Conservation (phyloP, 2,329 filamentous ascomycete species). For the Aspergillus aculeatus region DNA sequence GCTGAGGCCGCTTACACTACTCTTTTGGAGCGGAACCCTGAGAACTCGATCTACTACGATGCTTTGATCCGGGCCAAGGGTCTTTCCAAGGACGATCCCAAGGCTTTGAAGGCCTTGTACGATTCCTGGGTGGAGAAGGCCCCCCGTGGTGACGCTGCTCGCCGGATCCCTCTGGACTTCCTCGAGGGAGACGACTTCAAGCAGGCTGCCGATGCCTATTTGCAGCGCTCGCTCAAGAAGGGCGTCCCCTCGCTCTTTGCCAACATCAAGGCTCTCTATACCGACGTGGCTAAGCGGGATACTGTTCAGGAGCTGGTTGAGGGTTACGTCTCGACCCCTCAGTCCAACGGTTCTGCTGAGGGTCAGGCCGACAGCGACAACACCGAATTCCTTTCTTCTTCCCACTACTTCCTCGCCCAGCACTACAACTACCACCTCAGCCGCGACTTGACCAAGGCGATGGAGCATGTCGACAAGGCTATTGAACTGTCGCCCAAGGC, state of each 20-base stretch:
- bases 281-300: conserved; percentile 73
- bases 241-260: conserved; percentile 95
- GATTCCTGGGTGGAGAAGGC: conserved; percentile 77
- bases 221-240: conserved; percentile 82
- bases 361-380: conserved; percentile 52
- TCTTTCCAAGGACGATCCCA: conserved; percentile 60
- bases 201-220: conserved; percentile 72
- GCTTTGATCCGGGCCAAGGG: conserved; percentile 69
- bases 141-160: conserved; percentile 79
- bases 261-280: conserved; percentile 92
- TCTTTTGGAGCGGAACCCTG: conserved; percentile 81
- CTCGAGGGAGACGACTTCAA: conserved; percentile 78
- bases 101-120: conserved; percentile 71
- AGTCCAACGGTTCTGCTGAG: conserved; percentile 51
- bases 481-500: conserved; percentile 75
- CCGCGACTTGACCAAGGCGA: conserved; percentile 77
- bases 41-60: conserved; percentile 83
- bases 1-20: conserved; percentile 77
- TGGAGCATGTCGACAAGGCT: conserved; percentile 78
- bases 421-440: conserved; percentile 94
- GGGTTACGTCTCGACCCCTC: conserved; percentile 62
- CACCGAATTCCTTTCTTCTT: conserved; percentile 69
- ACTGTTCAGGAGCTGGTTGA: conserved; percentile 73
- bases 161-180: conserved; percentile 86
- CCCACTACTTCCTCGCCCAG: conserved; percentile 90